Evolutionary conservation across 2,329 filamentous ascomycete genomes (phyloP).

Genomic region (Zasmidium cellare): DNA sequence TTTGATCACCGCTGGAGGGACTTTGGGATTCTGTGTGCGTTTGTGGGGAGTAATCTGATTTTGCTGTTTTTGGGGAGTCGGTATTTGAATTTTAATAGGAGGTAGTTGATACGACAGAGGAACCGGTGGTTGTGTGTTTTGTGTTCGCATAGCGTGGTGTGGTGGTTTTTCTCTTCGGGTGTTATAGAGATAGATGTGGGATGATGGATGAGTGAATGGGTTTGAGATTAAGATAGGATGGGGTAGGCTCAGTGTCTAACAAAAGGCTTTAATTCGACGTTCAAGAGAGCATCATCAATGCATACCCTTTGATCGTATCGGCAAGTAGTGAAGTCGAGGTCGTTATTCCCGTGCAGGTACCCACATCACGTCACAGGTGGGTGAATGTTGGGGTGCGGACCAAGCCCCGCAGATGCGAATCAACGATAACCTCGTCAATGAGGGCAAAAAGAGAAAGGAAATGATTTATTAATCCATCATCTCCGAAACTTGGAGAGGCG

Average conservation of each 20-base stretch:
- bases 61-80: slow-evolving; percentile 57
- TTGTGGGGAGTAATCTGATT: slow-evolving; percentile 75
- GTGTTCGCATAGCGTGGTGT: background rate
- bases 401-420: background rate
- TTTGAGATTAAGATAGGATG: background rate
- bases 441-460: too few species aligned
- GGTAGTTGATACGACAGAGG: slow-evolving; percentile 18
- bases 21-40: slow-evolving; percentile 73
- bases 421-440: background rate
- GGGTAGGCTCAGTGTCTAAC: background rate
- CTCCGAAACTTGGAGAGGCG: background rate
- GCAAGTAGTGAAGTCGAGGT: too few species aligned
- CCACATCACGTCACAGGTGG: background rate
- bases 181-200: background rate
- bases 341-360: background rate
- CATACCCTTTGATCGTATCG: too few species aligned
- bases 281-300: too few species aligned
- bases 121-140: background rate
- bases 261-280: background rate
- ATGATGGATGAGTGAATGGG: background rate
- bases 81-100: slow-evolving; percentile 48
- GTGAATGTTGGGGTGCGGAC: too few species aligned
- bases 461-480: too few species aligned
- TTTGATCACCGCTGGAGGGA: slow-evolving; percentile 78
- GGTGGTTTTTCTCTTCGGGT: too few species aligned